These are phyloP conservation scores for Phytopythium montanum DNA, from an alignment of 352 stramenopile genomes.

Conservation along the genomic window DNA sequence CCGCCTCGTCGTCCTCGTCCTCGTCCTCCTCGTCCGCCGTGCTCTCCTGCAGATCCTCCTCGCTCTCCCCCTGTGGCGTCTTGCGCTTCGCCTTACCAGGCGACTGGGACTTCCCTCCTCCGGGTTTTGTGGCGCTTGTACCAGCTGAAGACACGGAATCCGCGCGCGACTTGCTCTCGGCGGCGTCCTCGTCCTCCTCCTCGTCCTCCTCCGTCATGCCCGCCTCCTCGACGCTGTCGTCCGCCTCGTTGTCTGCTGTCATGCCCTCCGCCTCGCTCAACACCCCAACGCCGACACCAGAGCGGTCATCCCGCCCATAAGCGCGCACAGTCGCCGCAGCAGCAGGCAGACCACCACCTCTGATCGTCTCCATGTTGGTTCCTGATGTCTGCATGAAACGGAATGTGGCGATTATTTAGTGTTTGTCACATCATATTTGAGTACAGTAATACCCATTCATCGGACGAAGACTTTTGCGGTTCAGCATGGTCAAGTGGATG, in stretches of 20 bases:
- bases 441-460: too few species aligned
- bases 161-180: neutral
- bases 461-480: too few species aligned
- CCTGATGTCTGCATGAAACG: too few species aligned
- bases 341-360: too few species aligned
- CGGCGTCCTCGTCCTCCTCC: constrained; percentile 34
- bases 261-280: constrained; percentile 11
- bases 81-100: constrained; percentile 1
- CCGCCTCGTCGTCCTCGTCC: constrained; percentile 41
- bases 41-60: constrained; percentile 42
- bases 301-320: neutral
- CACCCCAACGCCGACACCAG: neutral
- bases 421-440: too few species aligned
- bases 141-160: neutral
- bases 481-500: too few species aligned
- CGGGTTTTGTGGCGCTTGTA: neutral
- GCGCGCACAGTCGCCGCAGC: neutral
- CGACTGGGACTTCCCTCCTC: neutral
- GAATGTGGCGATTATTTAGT: too few species aligned
- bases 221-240: constrained; percentile 28
- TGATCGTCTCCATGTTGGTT: too few species aligned
- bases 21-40: constrained; percentile 51
- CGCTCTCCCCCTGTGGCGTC: constrained; percentile 30
- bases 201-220: constrained; percentile 32
- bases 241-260: constrained; percentile 6